A percentile compares a stretch with the other conserved stretches of the same genome.
These are phyloP conservation scores for Drosera capensis DNA, from an alignment of 148 eudicot genomes.

Conservation along the genomic window DNA sequence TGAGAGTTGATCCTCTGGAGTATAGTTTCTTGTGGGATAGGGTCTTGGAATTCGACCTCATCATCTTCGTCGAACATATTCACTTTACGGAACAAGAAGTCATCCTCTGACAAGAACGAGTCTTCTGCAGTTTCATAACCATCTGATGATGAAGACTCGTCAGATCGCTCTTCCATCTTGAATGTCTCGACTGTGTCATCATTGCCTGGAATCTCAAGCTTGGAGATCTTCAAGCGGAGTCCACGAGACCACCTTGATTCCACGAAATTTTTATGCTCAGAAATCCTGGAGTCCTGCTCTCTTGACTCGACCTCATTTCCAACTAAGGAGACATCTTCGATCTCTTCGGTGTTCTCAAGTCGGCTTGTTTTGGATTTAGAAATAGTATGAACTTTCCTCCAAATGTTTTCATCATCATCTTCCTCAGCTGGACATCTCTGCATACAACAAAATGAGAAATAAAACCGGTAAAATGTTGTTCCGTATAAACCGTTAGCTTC, in stretches of 20 bases:
- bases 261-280: conserved; percentile 10
- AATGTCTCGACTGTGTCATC: conserved; percentile 19
- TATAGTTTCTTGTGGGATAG: conserved; percentile 42
- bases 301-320: conserved; percentile 11
- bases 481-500: no score
- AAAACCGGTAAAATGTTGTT: no score
- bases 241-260: conserved; percentile 27
- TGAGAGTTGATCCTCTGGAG: conserved; percentile 49
- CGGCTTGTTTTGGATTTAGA: background rate
- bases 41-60: conserved; percentile 26
- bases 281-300: conserved; percentile 9
- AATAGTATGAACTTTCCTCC: conserved; percentile 6
- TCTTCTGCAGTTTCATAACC: conserved; percentile 62
- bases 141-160: conserved; percentile 13
- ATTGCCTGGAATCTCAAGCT: conserved; percentile 31
- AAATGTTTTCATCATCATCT: conserved; percentile 25
- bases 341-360: background rate
- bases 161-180: conserved; percentile 17
- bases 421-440: conserved; percentile 43
- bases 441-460: conserved; percentile 1
- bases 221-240: conserved; percentile 22
- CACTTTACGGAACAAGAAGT: conserved; percentile 33
- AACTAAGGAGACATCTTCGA: background rate
- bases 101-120: conserved; percentile 29
- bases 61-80: conserved; percentile 35